Evolutionary conservation across 805 yeast genomes (phyloP).

Genomic region (Wickerhamiella occidentalis): DNA sequence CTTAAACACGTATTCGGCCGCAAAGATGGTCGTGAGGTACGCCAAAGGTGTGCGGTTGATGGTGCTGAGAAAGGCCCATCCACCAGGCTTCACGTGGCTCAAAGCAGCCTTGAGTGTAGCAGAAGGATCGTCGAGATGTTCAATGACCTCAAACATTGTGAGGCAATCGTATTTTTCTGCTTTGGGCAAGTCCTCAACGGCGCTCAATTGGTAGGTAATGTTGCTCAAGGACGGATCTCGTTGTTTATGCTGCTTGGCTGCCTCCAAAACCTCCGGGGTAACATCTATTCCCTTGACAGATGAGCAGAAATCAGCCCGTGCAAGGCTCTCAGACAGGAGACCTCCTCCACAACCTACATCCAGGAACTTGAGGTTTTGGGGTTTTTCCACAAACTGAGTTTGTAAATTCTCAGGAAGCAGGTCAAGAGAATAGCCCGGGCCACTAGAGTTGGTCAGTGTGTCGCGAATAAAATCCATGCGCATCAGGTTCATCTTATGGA

Average conservation of each 20-base stretch:
- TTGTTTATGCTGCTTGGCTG: conserved; percentile 57
- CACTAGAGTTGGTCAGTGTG: conserved; percentile 42
- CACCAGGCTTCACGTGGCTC: conserved; percentile 59
- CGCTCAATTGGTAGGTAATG: conserved; percentile 45
- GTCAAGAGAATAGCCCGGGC: conserved; percentile 52
- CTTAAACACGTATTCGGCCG: conserved; percentile 68
- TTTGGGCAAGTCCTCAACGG: conserved; percentile 46
- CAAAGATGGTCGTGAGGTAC: conserved; percentile 84
- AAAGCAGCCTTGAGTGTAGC: conserved; percentile 60
- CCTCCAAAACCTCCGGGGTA: conserved; percentile 67
- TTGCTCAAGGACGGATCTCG: conserved; percentile 56
- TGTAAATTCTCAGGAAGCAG: conserved; percentile 42
- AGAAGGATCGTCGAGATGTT: conserved; percentile 82
- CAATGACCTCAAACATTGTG: conserved; percentile 88
- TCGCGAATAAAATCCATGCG: conserved; percentile 76
- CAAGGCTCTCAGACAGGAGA: conserved; percentile 72
- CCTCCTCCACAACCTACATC: conserved; percentile 99
- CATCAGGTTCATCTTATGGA: conserved; percentile 86
- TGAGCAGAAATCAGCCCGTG: conserved; percentile 49
- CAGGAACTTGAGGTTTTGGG: conserved; percentile 44
- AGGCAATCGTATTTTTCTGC: conserved; percentile 55
- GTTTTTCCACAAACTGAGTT: conserved; percentile 14
- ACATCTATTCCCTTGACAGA: conserved; percentile 74
- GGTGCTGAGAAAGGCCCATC: conserved; percentile 78
- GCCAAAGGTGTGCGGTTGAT: conserved; percentile 79